phyloP scores from a whole-genome alignment of 352 stramenopile species.

The Plasmopara muralis region DNA sequence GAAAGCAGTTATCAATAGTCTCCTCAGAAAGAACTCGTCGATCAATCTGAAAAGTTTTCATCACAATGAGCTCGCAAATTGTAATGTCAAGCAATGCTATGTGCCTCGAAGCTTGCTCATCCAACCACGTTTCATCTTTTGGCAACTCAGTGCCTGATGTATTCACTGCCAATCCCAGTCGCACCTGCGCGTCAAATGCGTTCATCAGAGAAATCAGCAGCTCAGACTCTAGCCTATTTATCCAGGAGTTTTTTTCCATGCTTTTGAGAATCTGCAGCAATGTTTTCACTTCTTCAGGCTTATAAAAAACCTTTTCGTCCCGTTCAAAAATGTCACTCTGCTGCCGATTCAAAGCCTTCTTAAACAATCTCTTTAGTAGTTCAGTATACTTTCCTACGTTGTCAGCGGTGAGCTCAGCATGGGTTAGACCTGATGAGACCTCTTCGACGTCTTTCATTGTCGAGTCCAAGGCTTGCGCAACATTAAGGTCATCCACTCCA shows the following conservation, averaged over 20 bases:
- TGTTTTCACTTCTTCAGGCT: constrained; percentile 43
- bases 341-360: constrained; percentile 30
- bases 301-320: constrained; percentile 39
- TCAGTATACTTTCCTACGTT: constrained; percentile 65
- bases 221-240: constrained; percentile 45
- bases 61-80: constrained; percentile 68
- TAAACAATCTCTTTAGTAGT: constrained; percentile 35
- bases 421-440: constrained; percentile 35
- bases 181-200: constrained; percentile 56
- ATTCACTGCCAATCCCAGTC: constrained; percentile 54
- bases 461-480: constrained; percentile 5
- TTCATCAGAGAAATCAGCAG: constrained; percentile 52
- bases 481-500: constrained; percentile 19
- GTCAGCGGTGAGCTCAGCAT: constrained; percentile 45
- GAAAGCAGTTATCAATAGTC: constrained; percentile 73
- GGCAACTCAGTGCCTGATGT: constrained; percentile 42
- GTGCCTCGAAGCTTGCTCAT: constrained; percentile 14
- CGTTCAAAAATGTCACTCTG: constrained; percentile 22
- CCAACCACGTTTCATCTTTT: constrained; percentile 4
- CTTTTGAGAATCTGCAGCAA: constrained; percentile 60
- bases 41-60: constrained; percentile 63
- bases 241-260: constrained; percentile 57
- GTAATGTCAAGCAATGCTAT: constrained; percentile 49
- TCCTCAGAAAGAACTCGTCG: constrained; percentile 71
- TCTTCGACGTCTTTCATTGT: constrained; percentile 16